Percentiles rank a stretch among this genome's conserved stretches.
Conservation (phyloP, 352 stramenopile genomes). For the Pythium aphanidermatum region DNA sequence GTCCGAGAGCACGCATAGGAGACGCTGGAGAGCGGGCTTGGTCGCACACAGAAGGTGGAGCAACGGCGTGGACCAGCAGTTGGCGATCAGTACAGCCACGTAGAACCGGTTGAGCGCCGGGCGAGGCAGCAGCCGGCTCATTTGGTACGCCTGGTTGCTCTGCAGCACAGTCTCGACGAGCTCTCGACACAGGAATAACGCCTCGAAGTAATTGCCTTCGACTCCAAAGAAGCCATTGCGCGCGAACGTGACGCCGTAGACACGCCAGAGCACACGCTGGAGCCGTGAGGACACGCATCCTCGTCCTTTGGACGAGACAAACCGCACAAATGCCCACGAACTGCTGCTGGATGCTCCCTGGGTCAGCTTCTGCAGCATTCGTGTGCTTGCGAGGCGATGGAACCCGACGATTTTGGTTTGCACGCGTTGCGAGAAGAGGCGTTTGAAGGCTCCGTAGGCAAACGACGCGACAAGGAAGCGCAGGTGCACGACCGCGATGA, state of each 20-base stretch:
- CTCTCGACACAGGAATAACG: conserved; percentile 10
- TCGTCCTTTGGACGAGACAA: no score
- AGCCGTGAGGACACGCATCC: no score
- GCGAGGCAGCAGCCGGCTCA: conserved; percentile 8
- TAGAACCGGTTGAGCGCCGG: conserved; percentile 8
- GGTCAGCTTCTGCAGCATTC: no score
- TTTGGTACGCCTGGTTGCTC: conserved; percentile 9
- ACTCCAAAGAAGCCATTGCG: conserved; percentile 1
- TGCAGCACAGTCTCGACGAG: conserved; percentile 8
- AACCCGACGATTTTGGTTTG: neutral
- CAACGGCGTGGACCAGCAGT: conserved; percentile 14
- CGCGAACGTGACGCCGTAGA: neutral
- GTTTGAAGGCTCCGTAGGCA: neutral
- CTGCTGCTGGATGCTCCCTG: no score
- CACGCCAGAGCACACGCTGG: no score
- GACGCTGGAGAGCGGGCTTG: neutral
- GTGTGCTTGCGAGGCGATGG: neutral
- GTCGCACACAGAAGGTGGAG: neutral
- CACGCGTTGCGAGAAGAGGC: neutral
- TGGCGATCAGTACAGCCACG: conserved; percentile 5
- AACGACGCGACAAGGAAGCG: neutral
- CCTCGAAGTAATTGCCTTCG: conserved; percentile 8
- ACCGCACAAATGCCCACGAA: no score
- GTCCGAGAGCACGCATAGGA: conserved; percentile 8
- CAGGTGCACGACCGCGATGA: conserved; percentile 2